Evolutionary conservation across 129 eudicot species (phyloP).

Genomic region (Cynara cardunculus): DNA sequence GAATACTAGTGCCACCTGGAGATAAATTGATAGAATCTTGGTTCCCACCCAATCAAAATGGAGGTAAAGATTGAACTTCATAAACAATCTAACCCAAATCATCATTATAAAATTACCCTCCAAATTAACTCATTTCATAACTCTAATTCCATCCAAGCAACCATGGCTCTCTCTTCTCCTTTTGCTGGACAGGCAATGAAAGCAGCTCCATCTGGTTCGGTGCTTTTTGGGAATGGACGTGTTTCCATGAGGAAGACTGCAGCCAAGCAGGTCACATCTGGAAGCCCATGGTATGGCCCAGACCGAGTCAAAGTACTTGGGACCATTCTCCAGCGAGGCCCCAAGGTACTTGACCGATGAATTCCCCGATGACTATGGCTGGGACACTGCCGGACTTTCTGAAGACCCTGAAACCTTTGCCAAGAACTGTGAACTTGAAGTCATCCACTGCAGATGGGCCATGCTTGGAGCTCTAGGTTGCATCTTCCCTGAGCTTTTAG

Average conservation of each 20-base stretch:
- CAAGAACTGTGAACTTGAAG: conserved; percentile 25
- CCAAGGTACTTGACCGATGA: conserved; percentile 21
- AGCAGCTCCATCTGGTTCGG: not conserved
- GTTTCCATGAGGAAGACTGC: not conserved
- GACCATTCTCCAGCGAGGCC: conserved; percentile 28
- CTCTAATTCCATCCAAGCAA: not conserved
- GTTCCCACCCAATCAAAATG: not conserved
- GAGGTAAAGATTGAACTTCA: not conserved
- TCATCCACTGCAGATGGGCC: conserved; percentile 27
- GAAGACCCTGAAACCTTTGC: conserved; percentile 25
- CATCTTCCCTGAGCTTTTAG: conserved; percentile 14
- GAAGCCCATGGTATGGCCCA: conserved; percentile 29
- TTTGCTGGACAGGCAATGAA: not conserved
- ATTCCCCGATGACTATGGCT: conserved; percentile 22
- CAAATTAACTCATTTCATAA: not conserved
- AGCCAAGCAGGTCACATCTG: conserved; percentile 4
- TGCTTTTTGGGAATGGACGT: not conserved
- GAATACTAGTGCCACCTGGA: not conserved
- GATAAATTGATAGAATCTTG: not conserved
- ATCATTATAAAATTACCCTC: not conserved
- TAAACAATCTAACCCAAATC: not conserved
- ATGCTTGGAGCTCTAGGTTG: conserved; percentile 27
- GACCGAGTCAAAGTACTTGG: conserved; percentile 25
- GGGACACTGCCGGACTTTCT: conserved; percentile 28
- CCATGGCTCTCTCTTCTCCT: not conserved